Evolutionary conservation across 2,329 filamentous ascomycete species (phyloP).

Genomic region (Diaporthe australafricana): DNA sequence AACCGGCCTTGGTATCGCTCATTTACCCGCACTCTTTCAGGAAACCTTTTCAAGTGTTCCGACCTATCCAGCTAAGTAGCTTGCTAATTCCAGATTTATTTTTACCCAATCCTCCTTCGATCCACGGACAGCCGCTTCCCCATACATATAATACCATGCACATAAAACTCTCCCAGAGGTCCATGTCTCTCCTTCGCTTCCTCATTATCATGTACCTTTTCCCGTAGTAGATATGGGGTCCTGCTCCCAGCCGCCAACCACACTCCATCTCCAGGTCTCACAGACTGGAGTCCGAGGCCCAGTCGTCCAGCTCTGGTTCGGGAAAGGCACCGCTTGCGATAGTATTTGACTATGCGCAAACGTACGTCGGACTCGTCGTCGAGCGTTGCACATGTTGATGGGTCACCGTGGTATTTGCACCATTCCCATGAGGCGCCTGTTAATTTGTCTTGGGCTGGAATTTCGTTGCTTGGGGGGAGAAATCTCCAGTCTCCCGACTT

Average conservation of each 20-base stretch:
- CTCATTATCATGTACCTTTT: background rate
- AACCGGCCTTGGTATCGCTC: no score
- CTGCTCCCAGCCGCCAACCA: slow-evolving; percentile 15
- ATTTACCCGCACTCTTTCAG: no score
- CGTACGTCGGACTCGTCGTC: slow-evolving; percentile 20
- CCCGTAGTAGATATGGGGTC: slow-evolving; percentile 17
- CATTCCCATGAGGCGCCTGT: background rate
- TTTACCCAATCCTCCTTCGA: background rate
- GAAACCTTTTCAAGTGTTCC: no score
- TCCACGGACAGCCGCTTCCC: background rate
- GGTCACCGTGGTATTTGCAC: slow-evolving; percentile 28
- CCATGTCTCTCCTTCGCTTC: background rate
- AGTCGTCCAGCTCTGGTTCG: slow-evolving; percentile 20
- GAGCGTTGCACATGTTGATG: background rate
- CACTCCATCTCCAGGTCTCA: slow-evolving; percentile 16
- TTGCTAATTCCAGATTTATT: background rate
- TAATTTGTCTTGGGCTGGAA: slow-evolving; percentile 13
- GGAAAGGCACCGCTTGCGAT: slow-evolving; percentile 28
- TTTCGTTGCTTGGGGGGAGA: slow-evolving; percentile 23
- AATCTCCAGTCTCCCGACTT: background rate
- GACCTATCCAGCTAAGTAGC: no score
- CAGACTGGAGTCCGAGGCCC: slow-evolving; percentile 23
- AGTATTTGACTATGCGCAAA: slow-evolving; percentile 7
- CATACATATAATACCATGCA: slow-evolving; percentile 28
- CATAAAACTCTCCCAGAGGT: slow-evolving; percentile 18